phyloP scores from a whole-genome alignment of 495 filamentous ascomycete genomes.

The Penicillium herquei region DNA sequence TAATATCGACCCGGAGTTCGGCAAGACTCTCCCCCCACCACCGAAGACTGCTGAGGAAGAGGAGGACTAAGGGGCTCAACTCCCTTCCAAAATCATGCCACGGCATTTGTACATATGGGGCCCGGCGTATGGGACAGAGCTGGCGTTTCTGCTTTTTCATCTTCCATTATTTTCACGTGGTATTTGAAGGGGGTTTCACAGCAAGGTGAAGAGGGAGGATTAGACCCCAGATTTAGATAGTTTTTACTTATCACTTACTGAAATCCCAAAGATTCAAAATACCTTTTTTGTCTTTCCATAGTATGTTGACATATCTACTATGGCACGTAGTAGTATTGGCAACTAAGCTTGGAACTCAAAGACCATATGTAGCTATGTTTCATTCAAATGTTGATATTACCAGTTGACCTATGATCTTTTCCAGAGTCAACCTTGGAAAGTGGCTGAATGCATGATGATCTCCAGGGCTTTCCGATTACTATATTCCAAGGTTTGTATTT shows the following conservation, averaged over 20 bases:
- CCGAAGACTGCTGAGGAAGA: constrained; percentile 30
- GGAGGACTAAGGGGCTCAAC: constrained; percentile 11
- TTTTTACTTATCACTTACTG: not conserved
- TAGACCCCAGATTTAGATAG: not conserved
- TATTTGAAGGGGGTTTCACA: not conserved
- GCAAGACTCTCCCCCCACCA: constrained; percentile 35
- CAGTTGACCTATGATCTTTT: too few relatives aligned
- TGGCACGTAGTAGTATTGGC: not conserved
- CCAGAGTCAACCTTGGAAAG: too few relatives aligned
- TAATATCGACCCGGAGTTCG: constrained; percentile 46
- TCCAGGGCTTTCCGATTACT: too few relatives aligned
- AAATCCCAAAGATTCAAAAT: not conserved
- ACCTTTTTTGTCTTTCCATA: not conserved
- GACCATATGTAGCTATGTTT: not conserved
- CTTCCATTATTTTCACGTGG: too few relatives aligned
- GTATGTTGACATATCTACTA: not conserved
- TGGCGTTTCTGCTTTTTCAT: not conserved
- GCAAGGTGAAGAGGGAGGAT: not conserved
- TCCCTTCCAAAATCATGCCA: not conserved
- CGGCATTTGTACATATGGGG: not conserved
- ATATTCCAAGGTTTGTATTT: too few relatives aligned
- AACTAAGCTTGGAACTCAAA: not conserved
- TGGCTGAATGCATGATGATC: too few relatives aligned
- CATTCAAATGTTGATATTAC: too few relatives aligned
- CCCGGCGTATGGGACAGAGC: not conserved